Conservation (phyloP, 805 yeast genomes). For the Schizosaccharomyces octosporus region DNA sequence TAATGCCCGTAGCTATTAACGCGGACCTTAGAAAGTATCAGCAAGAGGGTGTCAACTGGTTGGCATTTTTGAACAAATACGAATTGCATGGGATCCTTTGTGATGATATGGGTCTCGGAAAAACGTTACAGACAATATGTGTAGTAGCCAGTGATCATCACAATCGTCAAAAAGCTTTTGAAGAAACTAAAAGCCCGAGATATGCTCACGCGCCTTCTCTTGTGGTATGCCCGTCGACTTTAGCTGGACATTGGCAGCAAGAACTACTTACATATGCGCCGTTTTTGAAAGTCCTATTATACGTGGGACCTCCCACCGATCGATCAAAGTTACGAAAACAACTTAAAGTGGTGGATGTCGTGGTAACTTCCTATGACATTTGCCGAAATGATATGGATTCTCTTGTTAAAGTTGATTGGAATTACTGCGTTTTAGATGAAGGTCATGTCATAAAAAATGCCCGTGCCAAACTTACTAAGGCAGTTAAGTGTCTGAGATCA, state of each 20-base stretch:
- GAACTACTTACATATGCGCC: conserved; percentile 81
- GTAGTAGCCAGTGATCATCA: conserved; percentile 92
- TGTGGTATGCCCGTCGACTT: conserved; percentile 85
- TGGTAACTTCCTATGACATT: conserved; percentile 88
- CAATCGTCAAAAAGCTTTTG: conserved; percentile 46
- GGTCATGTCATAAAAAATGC: conserved; percentile 94
- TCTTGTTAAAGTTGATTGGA: conserved; percentile 39
- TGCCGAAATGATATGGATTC: conserved; percentile 69
- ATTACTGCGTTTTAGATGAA: conserved; percentile 89
- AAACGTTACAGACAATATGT: conserved; percentile 89
- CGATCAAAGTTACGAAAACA: conserved; percentile 32
- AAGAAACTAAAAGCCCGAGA: conserved; percentile 34
- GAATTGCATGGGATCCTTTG: conserved; percentile 91
- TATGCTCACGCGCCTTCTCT: conserved; percentile 57
- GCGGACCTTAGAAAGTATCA: conserved; percentile 87
- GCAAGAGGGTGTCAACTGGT: conserved; percentile 97
- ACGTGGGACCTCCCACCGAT: conserved; percentile 75
- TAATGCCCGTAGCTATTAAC: conserved; percentile 69
- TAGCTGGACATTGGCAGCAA: conserved; percentile 97
- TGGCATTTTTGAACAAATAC: conserved; percentile 80
- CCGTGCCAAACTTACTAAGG: conserved; percentile 60
- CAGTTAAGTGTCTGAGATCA: conserved; percentile 61
- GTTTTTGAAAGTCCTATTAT: conserved; percentile 52
- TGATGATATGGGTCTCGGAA: conserved; percentile 98
- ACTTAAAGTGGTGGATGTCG: conserved; percentile 43